Conservation (phyloP, 1,139 yeast genomes). For the Hyphopichia khmerensis region DNA sequence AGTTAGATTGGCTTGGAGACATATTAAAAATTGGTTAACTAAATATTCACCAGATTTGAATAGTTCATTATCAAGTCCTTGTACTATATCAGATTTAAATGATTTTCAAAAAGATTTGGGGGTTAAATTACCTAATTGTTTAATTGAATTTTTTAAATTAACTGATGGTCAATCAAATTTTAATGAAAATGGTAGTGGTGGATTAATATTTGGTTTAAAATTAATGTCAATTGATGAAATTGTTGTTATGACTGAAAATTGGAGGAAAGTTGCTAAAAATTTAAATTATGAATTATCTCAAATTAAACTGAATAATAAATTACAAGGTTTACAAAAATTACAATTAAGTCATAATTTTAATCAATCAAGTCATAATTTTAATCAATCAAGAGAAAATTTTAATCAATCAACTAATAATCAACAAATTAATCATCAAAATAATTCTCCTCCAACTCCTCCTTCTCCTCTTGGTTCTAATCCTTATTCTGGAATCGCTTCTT, state of each 20-base stretch:
- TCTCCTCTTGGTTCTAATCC: not conserved
- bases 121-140: conserved; percentile 57
- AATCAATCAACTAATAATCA: not conserved
- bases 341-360: conserved; percentile 20
- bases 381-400: conserved; percentile 5
- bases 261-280: conserved; percentile 63
- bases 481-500: conserved; percentile 1
- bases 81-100: conserved; percentile 59
- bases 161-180: conserved; percentile 69
- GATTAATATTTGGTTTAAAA: conserved; percentile 62
- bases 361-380: conserved; percentile 5
- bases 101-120: conserved; percentile 67
- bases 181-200: conserved; percentile 51
- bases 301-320: conserved; percentile 16
- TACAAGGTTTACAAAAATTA: conserved; percentile 25
- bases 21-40: conserved; percentile 60
- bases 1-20: conserved; percentile 66
- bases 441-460: conserved; percentile 1
- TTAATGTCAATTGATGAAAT: conserved; percentile 66
- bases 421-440: conserved; percentile 15
- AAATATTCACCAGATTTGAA: conserved; percentile 55
- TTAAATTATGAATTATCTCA: conserved; percentile 32
- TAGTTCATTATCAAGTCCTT: conserved; percentile 59
- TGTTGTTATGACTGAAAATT: conserved; percentile 59
- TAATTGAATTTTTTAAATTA: conserved; percentile 55